Percentiles rank a stretch among this genome's conserved stretches.
Evolutionary conservation across 257 asterid genomes (phyloP).

Genomic region (Nicotiana knightiana): DNA sequence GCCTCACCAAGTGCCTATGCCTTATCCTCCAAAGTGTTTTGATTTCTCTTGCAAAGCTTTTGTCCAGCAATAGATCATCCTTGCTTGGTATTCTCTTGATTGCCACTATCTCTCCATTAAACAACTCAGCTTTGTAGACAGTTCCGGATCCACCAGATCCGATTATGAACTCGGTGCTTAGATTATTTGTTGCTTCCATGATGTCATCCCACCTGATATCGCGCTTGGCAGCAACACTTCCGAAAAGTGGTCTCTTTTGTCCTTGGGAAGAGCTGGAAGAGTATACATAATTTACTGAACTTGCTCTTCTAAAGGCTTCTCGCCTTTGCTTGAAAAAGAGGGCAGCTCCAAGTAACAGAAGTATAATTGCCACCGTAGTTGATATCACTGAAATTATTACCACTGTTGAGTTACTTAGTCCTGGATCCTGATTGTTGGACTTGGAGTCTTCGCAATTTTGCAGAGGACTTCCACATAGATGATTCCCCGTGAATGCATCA

Average conservation of each 20-base stretch:
- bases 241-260: slow-evolving; percentile 56
- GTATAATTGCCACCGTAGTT: slow-evolving; percentile 34
- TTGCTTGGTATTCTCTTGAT: slow-evolving; percentile 65
- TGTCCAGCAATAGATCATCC: slow-evolving; percentile 64
- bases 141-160: slow-evolving; percentile 90
- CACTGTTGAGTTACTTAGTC: slow-evolving; percentile 42
- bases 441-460: slow-evolving; percentile 33
- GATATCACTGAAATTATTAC: slow-evolving; percentile 60
- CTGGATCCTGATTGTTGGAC: slow-evolving; percentile 15
- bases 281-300: slow-evolving; percentile 39
- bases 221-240: slow-evolving; percentile 36
- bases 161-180: slow-evolving; percentile 71
- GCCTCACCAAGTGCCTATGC: slow-evolving; percentile 79
- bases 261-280: slow-evolving; percentile 67
- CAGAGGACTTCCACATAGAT: slow-evolving; percentile 81
- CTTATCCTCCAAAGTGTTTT: slow-evolving; percentile 81
- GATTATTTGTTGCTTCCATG: slow-evolving; percentile 86
- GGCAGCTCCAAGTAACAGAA: slow-evolving; percentile 59
- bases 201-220: slow-evolving; percentile 75
- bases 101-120: slow-evolving; percentile 66
- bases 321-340: slow-evolving; percentile 54
- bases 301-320: slow-evolving; percentile 38
- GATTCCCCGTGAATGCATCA: slow-evolving; percentile 57
- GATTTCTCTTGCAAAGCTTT: slow-evolving; percentile 83
- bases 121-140: slow-evolving; percentile 66